These are phyloP conservation scores for Mrakia hoshinonis DNA, from an alignment of 768 basidiomycete species.

Conservation along the genomic window DNA sequence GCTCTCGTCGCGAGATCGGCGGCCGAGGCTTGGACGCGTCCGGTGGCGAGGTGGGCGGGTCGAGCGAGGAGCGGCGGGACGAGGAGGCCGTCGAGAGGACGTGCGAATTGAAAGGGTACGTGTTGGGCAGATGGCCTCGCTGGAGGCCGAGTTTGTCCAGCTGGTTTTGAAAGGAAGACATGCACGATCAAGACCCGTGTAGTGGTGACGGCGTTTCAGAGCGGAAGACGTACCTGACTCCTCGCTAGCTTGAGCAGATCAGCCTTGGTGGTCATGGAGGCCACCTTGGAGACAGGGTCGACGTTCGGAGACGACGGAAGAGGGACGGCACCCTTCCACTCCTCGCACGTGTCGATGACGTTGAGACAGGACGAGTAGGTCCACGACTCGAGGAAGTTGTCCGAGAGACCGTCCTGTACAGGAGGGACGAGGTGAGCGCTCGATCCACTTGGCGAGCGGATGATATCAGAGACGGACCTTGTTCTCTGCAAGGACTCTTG, in stretches of 20 bases:
- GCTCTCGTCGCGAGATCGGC: slow-evolving; percentile 54
- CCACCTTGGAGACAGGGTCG: slow-evolving; percentile 47
- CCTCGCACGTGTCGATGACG: slow-evolving; percentile 67
- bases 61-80: slow-evolving; percentile 28
- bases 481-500: slow-evolving; percentile 61
- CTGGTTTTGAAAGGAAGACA: slow-evolving; percentile 43
- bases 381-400: slow-evolving; percentile 85
- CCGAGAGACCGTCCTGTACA: slow-evolving; percentile 43
- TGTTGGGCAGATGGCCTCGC: slow-evolving; percentile 59
- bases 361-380: slow-evolving; percentile 80
- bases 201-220: background rate
- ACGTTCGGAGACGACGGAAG: slow-evolving; percentile 35
- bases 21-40: slow-evolving; percentile 33
- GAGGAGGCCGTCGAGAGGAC: slow-evolving; percentile 35
- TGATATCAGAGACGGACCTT: slow-evolving; percentile 49
- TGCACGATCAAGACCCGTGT: too few species aligned
- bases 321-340: slow-evolving; percentile 45
- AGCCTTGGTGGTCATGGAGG: slow-evolving; percentile 65
- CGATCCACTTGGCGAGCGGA: background rate
- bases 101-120: slow-evolving; percentile 62
- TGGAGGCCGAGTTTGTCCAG: slow-evolving; percentile 75
- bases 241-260: slow-evolving; percentile 83
- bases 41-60: slow-evolving; percentile 27
- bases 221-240: slow-evolving; percentile 54
- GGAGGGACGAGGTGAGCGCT: slow-evolving; percentile 42